Conservation (phyloP, 1,284 basidiomycete genomes). For the Macrocystidia cucumis region DNA sequence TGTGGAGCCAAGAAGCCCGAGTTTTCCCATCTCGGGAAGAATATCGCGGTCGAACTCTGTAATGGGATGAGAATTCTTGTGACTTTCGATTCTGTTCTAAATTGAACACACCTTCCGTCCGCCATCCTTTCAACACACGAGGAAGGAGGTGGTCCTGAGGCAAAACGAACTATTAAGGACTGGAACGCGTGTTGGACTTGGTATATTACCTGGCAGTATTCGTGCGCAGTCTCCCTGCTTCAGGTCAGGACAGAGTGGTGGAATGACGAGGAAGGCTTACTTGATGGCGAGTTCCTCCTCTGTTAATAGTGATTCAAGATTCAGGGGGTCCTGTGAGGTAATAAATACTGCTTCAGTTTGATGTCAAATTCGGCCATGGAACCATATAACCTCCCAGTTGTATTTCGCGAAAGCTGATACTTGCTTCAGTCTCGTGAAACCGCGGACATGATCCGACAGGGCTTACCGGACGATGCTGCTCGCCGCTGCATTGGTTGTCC, state of each 20-base stretch:
- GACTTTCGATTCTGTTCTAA: constrained; percentile 3
- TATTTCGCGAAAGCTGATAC: too few relatives aligned
- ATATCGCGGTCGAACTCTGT: constrained; percentile 75
- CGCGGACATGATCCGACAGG: too few relatives aligned
- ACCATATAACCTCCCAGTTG: too few relatives aligned
- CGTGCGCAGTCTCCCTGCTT: constrained; percentile 71
- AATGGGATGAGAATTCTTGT: not conserved
- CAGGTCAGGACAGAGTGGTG: constrained; percentile 6
- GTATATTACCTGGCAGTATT: constrained; percentile 68
- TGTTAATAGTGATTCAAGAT: constrained; percentile 70
- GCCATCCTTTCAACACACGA: constrained; percentile 80
- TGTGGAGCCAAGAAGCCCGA: constrained; percentile 88
- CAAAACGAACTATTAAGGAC: not conserved
- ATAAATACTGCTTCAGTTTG: constrained; percentile 1
- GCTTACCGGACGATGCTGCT: too few relatives aligned
- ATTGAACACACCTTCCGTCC: constrained; percentile 65
- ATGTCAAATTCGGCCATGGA: not conserved
- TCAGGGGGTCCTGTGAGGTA: constrained; percentile 64
- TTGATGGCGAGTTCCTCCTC: constrained; percentile 90
- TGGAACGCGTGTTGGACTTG: not conserved
- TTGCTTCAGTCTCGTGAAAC: too few relatives aligned
- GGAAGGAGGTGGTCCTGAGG: constrained; percentile 74
- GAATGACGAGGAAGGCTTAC: constrained; percentile 30
- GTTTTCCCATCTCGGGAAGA: constrained; percentile 86
- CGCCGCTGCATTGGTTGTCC: too few relatives aligned